Evolutionary conservation across 768 basidiomycete genomes (phyloP).

Genomic region (Bullera alba): DNA sequence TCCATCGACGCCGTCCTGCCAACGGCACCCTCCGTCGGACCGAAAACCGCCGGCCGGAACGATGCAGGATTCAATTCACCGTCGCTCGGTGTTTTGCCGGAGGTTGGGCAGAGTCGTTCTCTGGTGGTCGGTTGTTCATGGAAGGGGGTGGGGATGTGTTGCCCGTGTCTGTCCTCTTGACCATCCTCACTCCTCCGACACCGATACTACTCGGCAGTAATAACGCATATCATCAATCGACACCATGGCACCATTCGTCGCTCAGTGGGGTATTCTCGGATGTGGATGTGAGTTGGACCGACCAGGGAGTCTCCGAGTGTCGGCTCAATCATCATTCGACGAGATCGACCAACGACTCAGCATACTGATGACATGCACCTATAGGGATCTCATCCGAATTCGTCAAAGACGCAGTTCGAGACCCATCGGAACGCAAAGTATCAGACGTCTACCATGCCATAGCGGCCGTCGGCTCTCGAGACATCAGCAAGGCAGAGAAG

Average conservation of each 20-base stretch:
- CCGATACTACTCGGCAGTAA: not conserved
- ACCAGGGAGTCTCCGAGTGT: not conserved
- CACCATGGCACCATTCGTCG: slow-evolving; percentile 18
- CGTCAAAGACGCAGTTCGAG: slow-evolving; percentile 30
- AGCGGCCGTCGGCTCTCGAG: slow-evolving; percentile 37
- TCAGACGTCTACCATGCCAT: slow-evolving; percentile 39
- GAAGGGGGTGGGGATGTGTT: not conserved
- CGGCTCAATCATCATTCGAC: not conserved
- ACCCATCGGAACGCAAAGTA: slow-evolving; percentile 17
- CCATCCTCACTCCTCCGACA: not conserved
- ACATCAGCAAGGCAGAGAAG: slow-evolving; percentile 25
- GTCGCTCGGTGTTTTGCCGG: not conserved
- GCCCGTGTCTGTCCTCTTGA: not conserved
- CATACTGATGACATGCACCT: not conserved
- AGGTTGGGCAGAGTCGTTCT: not conserved
- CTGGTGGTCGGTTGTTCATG: too few relatives aligned
- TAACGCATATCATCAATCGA: not conserved
- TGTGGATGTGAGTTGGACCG: slow-evolving; percentile 23
- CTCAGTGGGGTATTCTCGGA: slow-evolving; percentile 33
- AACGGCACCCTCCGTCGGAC: too few relatives aligned
- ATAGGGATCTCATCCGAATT: slow-evolving; percentile 36
- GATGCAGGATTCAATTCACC: too few relatives aligned
- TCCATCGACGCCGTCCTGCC: too few relatives aligned
- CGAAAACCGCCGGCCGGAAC: too few relatives aligned
- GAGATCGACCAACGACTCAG: not conserved